phyloP scores from a whole-genome alignment of 495 filamentous ascomycete genomes.

The Jackrogersella multiformis region DNA sequence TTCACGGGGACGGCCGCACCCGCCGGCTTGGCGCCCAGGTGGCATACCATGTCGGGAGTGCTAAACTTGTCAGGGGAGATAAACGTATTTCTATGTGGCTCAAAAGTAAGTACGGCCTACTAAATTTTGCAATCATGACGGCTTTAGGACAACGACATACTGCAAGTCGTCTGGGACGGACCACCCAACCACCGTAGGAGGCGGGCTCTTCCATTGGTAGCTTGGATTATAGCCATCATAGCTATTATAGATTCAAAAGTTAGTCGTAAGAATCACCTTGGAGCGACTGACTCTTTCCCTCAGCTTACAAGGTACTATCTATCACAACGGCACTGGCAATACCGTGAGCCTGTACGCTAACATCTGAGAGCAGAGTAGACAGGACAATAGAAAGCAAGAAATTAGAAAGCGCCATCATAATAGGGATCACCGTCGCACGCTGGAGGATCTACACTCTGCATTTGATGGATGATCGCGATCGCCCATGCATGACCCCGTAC shows the following conservation, averaged over 20 bases:
- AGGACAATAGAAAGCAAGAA: conserved; percentile 26
- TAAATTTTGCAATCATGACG: neutral
- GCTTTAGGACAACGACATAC: conserved; percentile 19
- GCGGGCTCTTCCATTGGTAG: conserved; percentile 43
- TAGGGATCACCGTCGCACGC: conserved; percentile 9
- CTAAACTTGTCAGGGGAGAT: conserved; percentile 30
- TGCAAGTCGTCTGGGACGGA: conserved; percentile 45
- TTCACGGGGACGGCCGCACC: conserved; percentile 48
- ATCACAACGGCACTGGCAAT: conserved; percentile 44
- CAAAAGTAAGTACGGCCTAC: neutral
- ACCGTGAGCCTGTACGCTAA: conserved; percentile 38
- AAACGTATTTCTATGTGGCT: conserved; percentile 31
- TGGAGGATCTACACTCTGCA: conserved; percentile 22
- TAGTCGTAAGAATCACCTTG: neutral
- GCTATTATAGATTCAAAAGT: conserved; percentile 25
- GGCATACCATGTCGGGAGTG: conserved; percentile 56
- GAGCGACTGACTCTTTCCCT: neutral
- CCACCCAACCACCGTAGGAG: conserved; percentile 43
- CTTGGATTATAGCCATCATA: conserved; percentile 46
- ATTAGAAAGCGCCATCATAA: conserved; percentile 29
- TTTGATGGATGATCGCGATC: neutral
- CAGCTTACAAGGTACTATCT: conserved; percentile 44
- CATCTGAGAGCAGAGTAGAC: conserved; percentile 33
- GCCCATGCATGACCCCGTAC: neutral
- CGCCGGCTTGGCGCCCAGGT: conserved; percentile 51